Conservation (phyloP, 371 early-diverging fungal genomes). For the Zychaea mexicana region DNA sequence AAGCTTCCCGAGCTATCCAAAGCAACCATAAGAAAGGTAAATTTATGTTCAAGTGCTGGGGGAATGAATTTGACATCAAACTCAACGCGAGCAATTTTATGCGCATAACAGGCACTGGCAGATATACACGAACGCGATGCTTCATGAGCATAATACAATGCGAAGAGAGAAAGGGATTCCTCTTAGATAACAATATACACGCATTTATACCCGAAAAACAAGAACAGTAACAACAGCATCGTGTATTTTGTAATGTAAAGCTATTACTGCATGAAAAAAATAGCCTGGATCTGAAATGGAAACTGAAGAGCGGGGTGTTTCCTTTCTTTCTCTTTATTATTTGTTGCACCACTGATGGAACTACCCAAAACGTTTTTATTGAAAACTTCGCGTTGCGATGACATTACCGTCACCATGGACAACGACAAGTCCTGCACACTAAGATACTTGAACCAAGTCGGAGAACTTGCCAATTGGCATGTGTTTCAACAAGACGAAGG, state of each 20-base stretch:
- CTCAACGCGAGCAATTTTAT: neutral
- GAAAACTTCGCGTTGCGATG: neutral
- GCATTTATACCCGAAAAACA: too few species aligned
- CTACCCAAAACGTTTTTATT: slow-evolving; percentile 3
- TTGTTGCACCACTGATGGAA: neutral
- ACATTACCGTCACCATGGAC: neutral
- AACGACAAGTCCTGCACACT: neutral
- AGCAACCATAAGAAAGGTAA: slow-evolving; percentile 37
- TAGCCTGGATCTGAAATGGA: too few species aligned
- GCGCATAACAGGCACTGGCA: neutral
- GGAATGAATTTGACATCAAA: neutral
- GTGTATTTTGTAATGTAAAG: too few species aligned
- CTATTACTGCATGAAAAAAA: too few species aligned
- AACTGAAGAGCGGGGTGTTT: too few species aligned
- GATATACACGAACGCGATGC: neutral
- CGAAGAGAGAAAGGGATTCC: too few species aligned
- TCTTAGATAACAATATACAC: too few species aligned
- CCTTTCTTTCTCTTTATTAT: neutral
- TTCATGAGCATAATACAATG: neutral
- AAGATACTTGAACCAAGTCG: neutral
- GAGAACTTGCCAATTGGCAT: neutral
- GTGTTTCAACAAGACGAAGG: neutral
- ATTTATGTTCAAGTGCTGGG: too few species aligned
- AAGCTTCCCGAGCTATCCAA: slow-evolving; percentile 38
- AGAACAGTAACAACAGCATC: too few species aligned